Percentiles rank a stretch among this genome's conserved stretches.
Conservation (phyloP, 2,329 filamentous ascomycete genomes). For the Chaetomium sp. region DNA sequence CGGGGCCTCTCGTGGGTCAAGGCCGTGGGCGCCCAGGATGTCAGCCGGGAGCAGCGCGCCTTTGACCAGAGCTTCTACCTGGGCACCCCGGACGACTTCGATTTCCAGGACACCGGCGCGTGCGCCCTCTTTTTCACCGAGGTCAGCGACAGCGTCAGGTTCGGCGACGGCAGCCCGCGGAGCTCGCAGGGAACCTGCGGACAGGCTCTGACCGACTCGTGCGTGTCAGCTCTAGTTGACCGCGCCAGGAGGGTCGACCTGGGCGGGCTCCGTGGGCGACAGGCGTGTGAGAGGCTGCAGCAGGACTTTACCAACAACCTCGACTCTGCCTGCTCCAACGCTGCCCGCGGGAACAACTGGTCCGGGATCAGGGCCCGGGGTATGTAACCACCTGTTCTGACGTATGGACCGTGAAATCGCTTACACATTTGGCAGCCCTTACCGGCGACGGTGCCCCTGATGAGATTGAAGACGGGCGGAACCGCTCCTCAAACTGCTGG, state of each 20-base stretch:
- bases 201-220: slow-evolving; percentile 11
- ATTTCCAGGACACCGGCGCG: background rate
- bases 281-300: slow-evolving; percentile 19
- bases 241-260: slow-evolving; percentile 18
- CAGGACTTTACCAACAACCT: slow-evolving; percentile 16
- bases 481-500: slow-evolving; percentile 22
- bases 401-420: too few species aligned
- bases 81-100: slow-evolving; percentile 9
- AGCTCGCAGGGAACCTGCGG: slow-evolving; percentile 14
- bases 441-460: slow-evolving; percentile 6
- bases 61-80: slow-evolving; percentile 25
- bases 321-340: slow-evolving; percentile 6
- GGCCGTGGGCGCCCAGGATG: background rate
- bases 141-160: slow-evolving; percentile 13
- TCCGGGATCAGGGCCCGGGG: background rate
- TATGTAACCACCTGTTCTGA: background rate
- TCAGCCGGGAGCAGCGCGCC: background rate
- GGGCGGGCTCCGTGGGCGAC: background rate
- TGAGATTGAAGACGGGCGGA: slow-evolving; percentile 13
- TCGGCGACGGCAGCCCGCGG: background rate
- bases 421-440: slow-evolving; percentile 1
- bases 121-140: slow-evolving; percentile 24
- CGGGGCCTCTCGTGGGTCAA: slow-evolving; percentile 18
- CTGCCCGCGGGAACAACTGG: slow-evolving; percentile 12
- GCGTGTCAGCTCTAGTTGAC: slow-evolving; percentile 9